Base-by-base conservation (phyloP, 345 rosid genomes). In the Eucalyptus curtisii region DNA sequence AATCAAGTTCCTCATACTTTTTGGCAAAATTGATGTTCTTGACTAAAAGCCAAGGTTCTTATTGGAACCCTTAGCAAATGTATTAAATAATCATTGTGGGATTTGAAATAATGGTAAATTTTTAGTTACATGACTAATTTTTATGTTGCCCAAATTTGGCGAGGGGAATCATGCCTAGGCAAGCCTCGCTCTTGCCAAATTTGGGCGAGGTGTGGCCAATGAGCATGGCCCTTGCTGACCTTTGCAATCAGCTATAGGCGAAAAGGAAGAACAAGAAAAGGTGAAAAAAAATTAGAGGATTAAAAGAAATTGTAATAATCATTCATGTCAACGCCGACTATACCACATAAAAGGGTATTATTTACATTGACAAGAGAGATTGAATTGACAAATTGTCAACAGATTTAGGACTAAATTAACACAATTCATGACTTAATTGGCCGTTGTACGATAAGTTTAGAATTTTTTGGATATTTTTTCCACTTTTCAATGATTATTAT, bases 291-390 rank as follows among this genome's bases (percentile, higher is more conserved):
- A 2, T 59, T 59, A 59, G 31, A 59, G 11, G 27, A 59, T 59
- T 12, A 27, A 59, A 59, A 59, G 66, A 59, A 59, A 5, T 59
- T 59, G 4, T 59, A 59, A 59, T 25, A 59, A 59, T 27, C 7
- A 3, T 59, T 30, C 16, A 12, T 0, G n/a, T 59, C 1, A 5
- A 4, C 13, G 1, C 0, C 66, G 12, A 5, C 7, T 3, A 27
- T 59, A 13, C 31, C 2, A 27, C 1, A 3, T 3, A 59, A 6
- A 59, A 59, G 3, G 31, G 3, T 30, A 27, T 2, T 12, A 27
- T 59, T 30, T 30, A 59, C 31, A 30, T 59, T 12, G 7, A 30
- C 7, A 7, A 13, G 31, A 59, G 31, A 59, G 8, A 27, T 59
- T 59, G 33, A 59, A 59, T 12, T 59, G 68, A 30, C 2, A 59